These are phyloP conservation scores for Ophiostoma quercus DNA, from an alignment of 2,329 filamentous ascomycete species.

Conservation along the genomic window DNA sequence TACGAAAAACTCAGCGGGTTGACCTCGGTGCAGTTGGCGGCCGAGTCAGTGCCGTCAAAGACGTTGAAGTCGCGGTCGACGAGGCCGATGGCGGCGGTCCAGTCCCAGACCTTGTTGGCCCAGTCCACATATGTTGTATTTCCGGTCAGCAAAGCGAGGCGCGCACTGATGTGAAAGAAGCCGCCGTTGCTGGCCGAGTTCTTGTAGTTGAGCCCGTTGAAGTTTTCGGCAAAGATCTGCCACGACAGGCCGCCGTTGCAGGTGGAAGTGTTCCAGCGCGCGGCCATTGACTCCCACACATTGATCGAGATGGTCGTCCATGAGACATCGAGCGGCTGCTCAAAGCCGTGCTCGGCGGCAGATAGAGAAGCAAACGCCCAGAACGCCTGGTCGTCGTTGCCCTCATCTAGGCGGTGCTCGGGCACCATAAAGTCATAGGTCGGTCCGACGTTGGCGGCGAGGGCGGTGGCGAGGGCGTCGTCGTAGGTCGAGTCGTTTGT, in stretches of 20 bases:
- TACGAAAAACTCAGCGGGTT: slow-evolving; percentile 60
- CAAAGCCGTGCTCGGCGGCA: slow-evolving; percentile 63
- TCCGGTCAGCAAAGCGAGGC: slow-evolving; percentile 65
- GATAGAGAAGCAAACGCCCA: slow-evolving; percentile 65
- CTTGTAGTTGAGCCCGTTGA: slow-evolving; percentile 73
- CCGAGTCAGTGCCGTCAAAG: slow-evolving; percentile 57
- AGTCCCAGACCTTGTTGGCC: slow-evolving; percentile 63
- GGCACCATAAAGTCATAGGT: slow-evolving; percentile 56
- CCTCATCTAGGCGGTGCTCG: slow-evolving; percentile 53
- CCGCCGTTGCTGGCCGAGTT: slow-evolving; percentile 75
- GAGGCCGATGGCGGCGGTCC: slow-evolving; percentile 53
- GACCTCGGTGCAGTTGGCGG: slow-evolving; percentile 48
- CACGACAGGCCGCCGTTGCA: slow-evolving; percentile 72
- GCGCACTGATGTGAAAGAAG: slow-evolving; percentile 76
- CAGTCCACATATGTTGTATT: slow-evolving; percentile 52
- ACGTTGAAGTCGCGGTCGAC: slow-evolving; percentile 52
- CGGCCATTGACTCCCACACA: slow-evolving; percentile 65
- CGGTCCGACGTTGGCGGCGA: slow-evolving; percentile 54
- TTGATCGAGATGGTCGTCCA: slow-evolving; percentile 65
- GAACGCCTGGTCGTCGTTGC: slow-evolving; percentile 71
- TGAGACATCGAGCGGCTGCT: slow-evolving; percentile 59
- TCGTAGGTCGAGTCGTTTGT: slow-evolving; percentile 61
- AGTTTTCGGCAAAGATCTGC: slow-evolving; percentile 75
- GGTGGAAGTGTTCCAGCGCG: slow-evolving; percentile 61
- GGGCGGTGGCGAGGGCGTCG: slow-evolving; percentile 51